Base-by-base conservation (phyloP, 257 asterid genomes). In the Solanum pimpinellifolium region DNA sequence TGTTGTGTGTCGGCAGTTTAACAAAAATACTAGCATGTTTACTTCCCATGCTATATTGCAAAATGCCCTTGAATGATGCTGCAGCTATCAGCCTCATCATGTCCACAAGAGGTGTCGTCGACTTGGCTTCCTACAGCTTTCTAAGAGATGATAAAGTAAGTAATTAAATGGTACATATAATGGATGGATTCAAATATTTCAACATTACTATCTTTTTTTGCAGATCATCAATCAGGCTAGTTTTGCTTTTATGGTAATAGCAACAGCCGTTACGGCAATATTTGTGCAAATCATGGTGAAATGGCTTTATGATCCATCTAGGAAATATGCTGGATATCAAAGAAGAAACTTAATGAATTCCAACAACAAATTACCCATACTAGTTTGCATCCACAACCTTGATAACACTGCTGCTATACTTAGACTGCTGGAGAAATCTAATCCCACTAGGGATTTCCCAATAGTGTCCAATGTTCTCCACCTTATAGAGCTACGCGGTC, bases 251-350 rank as follows among this genome's bases (percentile, higher is more conserved):
- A 83, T 86, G 87, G 87, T 89, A 29, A 2, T 86, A 7, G 23
- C 89, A 59, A 85, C 85, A 41, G 87, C 87, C 12, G 7, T 11
- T 16, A 25, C 74, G 0, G 87, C 85, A 31, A 46, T 70, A 33
- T 74, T 81, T 37, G 88, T 86, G 37, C 86, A 86, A 18, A 31
- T 62, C 31, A 29, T 69, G 78, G 87, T 89, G 47, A 69, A 44
- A n/a, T 23, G 66, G 74, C 90, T 89, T 41, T 89, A 89, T 77
- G 89, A 86, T 86, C 89, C 90, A 13, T 42, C 31, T 15, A 83
- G 89, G 72, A 89, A 89, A 83, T 86, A 86, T 74, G 90, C 89
- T 31, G 87, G 89, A n/a, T 89, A 89, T 83, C 90, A 83, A 70
- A 89, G 83, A 25, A 89, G 90, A 60, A 89, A 80, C 73, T 70